Evolutionary conservation across 257 asterid species (phyloP), one percentile per base, ranked within the genome.

Genomic region (Nicotiana tabacum): DNA sequence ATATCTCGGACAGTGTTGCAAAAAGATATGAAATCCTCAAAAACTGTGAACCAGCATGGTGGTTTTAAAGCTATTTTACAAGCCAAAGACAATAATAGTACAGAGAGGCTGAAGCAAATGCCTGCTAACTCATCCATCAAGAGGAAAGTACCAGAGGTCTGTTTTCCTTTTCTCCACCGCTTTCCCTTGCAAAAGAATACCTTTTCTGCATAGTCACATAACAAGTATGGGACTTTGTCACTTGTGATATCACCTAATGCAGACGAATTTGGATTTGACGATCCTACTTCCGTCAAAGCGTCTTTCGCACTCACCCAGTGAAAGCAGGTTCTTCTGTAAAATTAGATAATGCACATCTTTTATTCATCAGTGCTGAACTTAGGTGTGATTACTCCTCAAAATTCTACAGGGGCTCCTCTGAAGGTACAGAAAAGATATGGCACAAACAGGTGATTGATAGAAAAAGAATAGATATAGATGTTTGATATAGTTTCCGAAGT

Each of bases 121-220:
- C 85, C 88, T 81, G 76, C 88, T 64, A 70, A 77, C 83, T 83
- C 85, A 33, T 86, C 93, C 55, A 83, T 90, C 62, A 96, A 96
- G 90, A 87, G 98, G 85, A 93, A 93, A 83, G 69, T 86, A 29
- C 53, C 84, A 76, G 95, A 90, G 97, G 99, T 92, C 88, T 76
- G 82, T 53, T 83, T 69, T 30, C 83, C 27, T 82, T 83, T 74
- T 46, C 66, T 61, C 51, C 77, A 46, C 24, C 62, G 27, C 77
- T 65, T 66, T 33, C 56, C 16, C 61, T 33, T 62, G 61, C 35
- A 66, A 46, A 46, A 48, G n/a, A 33, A 4, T 27, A 18, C 9
- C 21, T 80, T 65, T 43, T 43, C 64, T 51, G 53, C 39, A 29
- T 29, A 80, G 53, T 80, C 66, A 32, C 64, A 65, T 24, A 43